A percentile compares a stretch with the other conserved stretches of the same genome.
phyloP scores from a whole-genome alignment of 129 eudicot species.

The Erigeron canadensis region DNA sequence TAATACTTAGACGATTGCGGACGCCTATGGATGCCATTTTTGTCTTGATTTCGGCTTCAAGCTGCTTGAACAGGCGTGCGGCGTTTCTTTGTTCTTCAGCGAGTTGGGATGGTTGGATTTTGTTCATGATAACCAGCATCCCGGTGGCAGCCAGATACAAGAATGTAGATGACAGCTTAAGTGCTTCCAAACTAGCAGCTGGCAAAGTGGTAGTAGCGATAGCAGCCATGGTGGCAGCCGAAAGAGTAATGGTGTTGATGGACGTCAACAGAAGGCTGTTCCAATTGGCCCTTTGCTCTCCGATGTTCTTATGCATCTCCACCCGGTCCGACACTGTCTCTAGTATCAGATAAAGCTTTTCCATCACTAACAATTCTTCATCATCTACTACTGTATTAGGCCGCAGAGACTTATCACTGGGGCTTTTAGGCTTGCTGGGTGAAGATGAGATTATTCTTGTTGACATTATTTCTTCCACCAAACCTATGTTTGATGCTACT shows the following conservation, averaged over 20 bases:
- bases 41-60: conserved; percentile 40
- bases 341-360: conserved; percentile 42
- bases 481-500: conserved; percentile 24
- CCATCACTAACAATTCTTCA: conserved; percentile 25
- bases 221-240: conserved; percentile 49
- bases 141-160: conserved; percentile 52
- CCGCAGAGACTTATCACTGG: background rate
- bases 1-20: no score
- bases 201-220: conserved; percentile 23
- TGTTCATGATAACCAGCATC: conserved; percentile 51
- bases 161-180: conserved; percentile 50
- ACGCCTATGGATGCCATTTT: conserved; percentile 22
- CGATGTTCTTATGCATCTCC: conserved; percentile 55
- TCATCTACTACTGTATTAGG: conserved; percentile 26
- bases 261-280: conserved; percentile 42
- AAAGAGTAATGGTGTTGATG: conserved; percentile 43
- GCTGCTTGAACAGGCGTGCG: conserved; percentile 43
- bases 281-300: conserved; percentile 53
- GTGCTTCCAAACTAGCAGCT: conserved; percentile 29
- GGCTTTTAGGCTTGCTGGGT: background rate
- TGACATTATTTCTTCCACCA: conserved; percentile 30
- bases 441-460: conserved; percentile 26
- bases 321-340: conserved; percentile 52
- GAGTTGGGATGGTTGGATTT: conserved; percentile 62
- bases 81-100: conserved; percentile 63